Conservation (phyloP, 2,329 filamentous ascomycete genomes). For the Apiospora kogelbergensis region DNA sequence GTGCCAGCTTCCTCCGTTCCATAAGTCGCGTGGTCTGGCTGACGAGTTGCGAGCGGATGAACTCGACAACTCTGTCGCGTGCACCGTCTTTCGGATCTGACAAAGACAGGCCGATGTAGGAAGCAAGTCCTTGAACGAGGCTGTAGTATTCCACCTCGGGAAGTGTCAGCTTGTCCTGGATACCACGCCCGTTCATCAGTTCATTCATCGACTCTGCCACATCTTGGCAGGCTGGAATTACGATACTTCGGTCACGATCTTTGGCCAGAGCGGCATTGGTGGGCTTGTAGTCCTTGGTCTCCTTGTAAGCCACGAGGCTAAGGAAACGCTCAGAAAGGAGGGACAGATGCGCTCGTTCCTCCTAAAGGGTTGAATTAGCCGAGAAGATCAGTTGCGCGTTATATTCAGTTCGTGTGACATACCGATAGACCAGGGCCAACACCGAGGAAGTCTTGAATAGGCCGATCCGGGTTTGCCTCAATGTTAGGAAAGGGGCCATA, state of each 20-base stretch:
- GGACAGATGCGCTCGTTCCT: constrained; percentile 47
- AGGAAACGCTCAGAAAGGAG: constrained; percentile 53
- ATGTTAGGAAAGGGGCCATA: constrained; percentile 53
- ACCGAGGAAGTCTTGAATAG: constrained; percentile 45
- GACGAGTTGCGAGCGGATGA: neutral
- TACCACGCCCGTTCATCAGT: neutral
- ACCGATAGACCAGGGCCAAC: constrained; percentile 54
- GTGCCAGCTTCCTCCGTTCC: neutral
- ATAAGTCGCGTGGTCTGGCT: neutral
- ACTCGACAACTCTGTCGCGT: neutral
- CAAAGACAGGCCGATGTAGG: neutral
- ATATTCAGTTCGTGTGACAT: constrained; percentile 22
- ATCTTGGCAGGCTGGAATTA: constrained; percentile 35
- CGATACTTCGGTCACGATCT: constrained; percentile 43
- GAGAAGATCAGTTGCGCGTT: neutral
- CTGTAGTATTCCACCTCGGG: constrained; percentile 5
- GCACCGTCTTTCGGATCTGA: neutral
- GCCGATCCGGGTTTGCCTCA: constrained; percentile 35
- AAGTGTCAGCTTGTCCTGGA: neutral
- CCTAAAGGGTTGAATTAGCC: constrained; percentile 34
- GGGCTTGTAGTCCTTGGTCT: constrained; percentile 51
- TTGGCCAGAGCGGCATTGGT: constrained; percentile 36
- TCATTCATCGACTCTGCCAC: constrained; percentile 17
- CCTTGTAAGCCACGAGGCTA: constrained; percentile 47
- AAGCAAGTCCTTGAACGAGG: neutral